Percentiles rank a stretch among this genome's conserved stretches.
Evolutionary conservation across 164 flowering plant species (phyloP).

Genomic region (Chloranthus sessilifolius): DNA sequence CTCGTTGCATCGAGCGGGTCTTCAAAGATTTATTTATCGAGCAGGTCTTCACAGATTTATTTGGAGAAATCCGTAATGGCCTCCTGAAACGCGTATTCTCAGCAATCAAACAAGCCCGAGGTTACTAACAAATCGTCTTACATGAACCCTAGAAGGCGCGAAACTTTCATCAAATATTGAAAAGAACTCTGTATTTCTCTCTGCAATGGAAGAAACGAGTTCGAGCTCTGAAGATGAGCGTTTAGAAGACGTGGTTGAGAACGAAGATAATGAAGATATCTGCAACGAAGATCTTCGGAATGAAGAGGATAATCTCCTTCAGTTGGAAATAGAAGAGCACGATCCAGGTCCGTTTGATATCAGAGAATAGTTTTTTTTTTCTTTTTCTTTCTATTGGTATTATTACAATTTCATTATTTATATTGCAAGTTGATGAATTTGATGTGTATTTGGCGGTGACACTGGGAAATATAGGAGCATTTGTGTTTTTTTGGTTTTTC

Average conservation of each 20-base stretch:
- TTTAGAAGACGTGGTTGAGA: neutral
- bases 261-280: conserved; percentile 7
- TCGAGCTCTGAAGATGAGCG: conserved; percentile 6
- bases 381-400: neutral
- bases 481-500: no score
- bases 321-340: conserved; percentile 2
- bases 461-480: no score
- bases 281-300: conserved; percentile 6
- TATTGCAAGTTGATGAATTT: neutral
- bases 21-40: no score
- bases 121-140: no score
- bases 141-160: no score
- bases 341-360: conserved; percentile 13
- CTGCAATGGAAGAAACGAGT: conserved; percentile 5
- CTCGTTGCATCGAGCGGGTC: no score
- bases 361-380: neutral
- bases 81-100: no score
- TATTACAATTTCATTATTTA: neutral
- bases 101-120: no score
- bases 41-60: no score
- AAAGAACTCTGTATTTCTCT: no score
- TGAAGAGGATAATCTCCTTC: conserved; percentile 1
- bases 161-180: no score
- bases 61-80: no score
- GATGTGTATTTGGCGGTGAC: neutral